Base-by-base conservation (phyloP, 2,329 filamentous ascomycete species). In the Diplodia corticola region DNA sequence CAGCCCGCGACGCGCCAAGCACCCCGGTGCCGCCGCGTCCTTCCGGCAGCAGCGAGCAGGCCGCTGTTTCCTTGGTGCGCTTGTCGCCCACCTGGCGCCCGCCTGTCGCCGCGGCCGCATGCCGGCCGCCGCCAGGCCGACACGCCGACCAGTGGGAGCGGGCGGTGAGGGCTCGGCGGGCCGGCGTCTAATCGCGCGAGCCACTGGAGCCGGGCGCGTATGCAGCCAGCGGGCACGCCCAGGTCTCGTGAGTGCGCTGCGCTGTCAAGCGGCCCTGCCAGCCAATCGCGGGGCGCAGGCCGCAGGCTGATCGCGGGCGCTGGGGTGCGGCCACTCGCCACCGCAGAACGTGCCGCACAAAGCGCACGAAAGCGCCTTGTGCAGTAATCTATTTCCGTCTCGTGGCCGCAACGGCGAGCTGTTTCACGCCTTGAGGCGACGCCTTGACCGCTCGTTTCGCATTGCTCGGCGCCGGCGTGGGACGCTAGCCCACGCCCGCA, bases 121-220 rank as follows among this genome's bases (percentile, higher is more conserved):
- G 33, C 33, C 33, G 33, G 33, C 33, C 9, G 33, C 33, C 33
- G 33, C 33, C 33, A 22, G 20, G 51, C 51, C 6, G 33, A 26
- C 33, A 22, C 13, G 51, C 51, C 6, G 33, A 26, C 24, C 51
- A 30, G 15, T 33, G 24, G 28, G 4, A 2, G 51, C 5, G 24
- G 51, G 20, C 57, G 57, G 57, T 50, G 26, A 10, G 10, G 13
- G 57, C 26, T 48, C 57, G 57, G 57, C 44, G 40, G 7, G 28
- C 40, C 24, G 53, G 53, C 53, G 53, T 40, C 53, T 40, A 33
- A 22, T 22, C 20, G 40, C 12, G 26, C 44, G 28, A 33, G 40
- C 46, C 57, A 37, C n/a, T 22, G 44, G 59, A 33, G 59, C 59
- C 59, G n/a, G 59, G 59, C 59, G 59, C 44, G 28, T 63, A 57